Percentiles rank a stretch among this genome's conserved stretches.
These are phyloP conservation scores for Bretziella fagacearum DNA, from an alignment of 2,329 filamentous ascomycete genomes.

Conservation along the genomic window DNA sequence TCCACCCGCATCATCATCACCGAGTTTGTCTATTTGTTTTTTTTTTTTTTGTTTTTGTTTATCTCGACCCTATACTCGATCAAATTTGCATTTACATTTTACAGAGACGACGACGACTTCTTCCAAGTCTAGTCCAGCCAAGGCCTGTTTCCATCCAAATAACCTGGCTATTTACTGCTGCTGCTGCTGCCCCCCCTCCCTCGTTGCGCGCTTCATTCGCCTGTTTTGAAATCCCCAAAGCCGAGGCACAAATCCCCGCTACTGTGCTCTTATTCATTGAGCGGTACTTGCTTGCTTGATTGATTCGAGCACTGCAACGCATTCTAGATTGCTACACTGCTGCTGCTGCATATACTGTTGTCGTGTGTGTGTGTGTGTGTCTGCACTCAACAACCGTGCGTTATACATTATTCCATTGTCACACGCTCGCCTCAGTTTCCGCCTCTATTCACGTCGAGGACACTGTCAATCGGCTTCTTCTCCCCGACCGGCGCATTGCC, in stretches of 20 bases:
- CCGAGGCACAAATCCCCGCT: slow-evolving; percentile 1
- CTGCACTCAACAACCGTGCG: neutral
- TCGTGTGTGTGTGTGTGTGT: neutral
- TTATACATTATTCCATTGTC: neutral
- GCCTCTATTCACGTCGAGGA: neutral
- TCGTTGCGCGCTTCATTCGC: slow-evolving; percentile 4
- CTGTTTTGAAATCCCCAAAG: slow-evolving; percentile 3
- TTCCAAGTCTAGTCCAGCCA: too few species aligned
- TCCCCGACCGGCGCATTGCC: neutral
- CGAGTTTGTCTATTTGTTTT: too few species aligned
- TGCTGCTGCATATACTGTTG: neutral
- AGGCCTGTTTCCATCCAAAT: neutral
- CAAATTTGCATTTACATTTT: too few species aligned
- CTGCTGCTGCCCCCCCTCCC: neutral
- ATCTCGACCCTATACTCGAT: too few species aligned
- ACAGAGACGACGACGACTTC: too few species aligned
- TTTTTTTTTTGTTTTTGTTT: too few species aligned
- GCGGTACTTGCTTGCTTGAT: neutral
- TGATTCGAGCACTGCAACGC: neutral
- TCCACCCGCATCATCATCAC: too few species aligned
- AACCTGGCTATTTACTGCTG: neutral
- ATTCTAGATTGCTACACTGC: neutral
- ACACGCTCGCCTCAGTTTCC: neutral
- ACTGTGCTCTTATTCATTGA: slow-evolving; percentile 4
- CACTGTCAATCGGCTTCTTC: neutral